Conservation (phyloP, 106 monocot genomes). For the Dendrobium huoshanense region DNA sequence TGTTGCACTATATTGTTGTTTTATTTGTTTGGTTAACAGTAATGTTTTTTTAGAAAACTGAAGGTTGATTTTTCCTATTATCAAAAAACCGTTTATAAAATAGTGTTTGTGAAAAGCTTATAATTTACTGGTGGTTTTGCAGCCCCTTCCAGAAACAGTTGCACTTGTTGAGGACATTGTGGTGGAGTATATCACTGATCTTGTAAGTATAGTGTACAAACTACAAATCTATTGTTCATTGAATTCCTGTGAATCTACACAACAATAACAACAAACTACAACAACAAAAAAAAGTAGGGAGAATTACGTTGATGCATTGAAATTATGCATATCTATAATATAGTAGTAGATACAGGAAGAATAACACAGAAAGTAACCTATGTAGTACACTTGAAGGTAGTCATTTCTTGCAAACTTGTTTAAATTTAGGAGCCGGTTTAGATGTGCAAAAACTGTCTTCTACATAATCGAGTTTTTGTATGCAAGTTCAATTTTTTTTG, state of each 20-base stretch:
- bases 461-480: no score
- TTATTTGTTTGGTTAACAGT: not conserved
- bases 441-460: no score
- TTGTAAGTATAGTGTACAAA: constrained; percentile 35
- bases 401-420: no score
- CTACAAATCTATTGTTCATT: not conserved
- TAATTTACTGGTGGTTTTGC: constrained; percentile 18
- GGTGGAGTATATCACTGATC: constrained; percentile 87
- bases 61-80: not conserved
- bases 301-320: not conserved
- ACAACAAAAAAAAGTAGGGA: not conserved
- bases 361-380: no score
- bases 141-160: constrained; percentile 98
- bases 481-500: no score
- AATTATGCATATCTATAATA: no score
- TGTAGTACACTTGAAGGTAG: no score
- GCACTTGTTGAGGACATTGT: constrained; percentile 91
- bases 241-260: not conserved
- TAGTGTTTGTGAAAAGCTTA: not conserved
- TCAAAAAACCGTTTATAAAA: not conserved
- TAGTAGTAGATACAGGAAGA: no score
- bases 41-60: not conserved
- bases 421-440: no score
- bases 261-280: not conserved
- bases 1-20: not conserved